Conservation (phyloP, 1,284 basidiomycete species). For the Microbotryum saponariae region DNA sequence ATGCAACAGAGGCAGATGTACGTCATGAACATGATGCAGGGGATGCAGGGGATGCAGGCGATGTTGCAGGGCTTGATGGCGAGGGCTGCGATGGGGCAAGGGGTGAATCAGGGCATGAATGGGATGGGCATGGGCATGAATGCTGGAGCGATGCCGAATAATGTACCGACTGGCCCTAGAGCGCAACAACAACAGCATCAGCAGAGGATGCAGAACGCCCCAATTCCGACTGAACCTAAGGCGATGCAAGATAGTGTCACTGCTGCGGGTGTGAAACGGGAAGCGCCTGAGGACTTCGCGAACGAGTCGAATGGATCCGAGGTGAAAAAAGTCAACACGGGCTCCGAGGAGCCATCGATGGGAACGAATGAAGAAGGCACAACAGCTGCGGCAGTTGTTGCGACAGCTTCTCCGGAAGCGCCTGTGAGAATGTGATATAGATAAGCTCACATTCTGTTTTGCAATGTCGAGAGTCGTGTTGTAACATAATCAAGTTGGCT, state of each 20-base stretch:
- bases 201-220: neutral
- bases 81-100: too few relatives aligned
- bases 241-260: neutral
- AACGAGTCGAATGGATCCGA: neutral
- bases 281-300: neutral
- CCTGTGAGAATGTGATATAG: too few relatives aligned
- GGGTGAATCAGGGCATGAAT: too few relatives aligned
- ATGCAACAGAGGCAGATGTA: constrained; percentile 35
- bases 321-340: too few relatives aligned
- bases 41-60: constrained; percentile 9
- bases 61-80: constrained; percentile 2
- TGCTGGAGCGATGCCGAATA: constrained; percentile 1
- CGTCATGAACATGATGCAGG: constrained; percentile 16
- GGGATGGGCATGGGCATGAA: constrained; percentile 11
- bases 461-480: too few relatives aligned
- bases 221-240: neutral
- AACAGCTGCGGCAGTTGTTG: too few relatives aligned
- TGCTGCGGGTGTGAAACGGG: neutral
- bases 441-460: too few relatives aligned
- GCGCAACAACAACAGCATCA: neutral
- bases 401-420: too few relatives aligned
- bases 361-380: too few relatives aligned
- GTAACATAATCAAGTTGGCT: too few relatives aligned
- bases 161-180: neutral
- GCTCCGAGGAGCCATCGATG: too few relatives aligned